A percentile compares a stretch with the other conserved stretches of the same genome.
Evolutionary conservation across 2,329 filamentous ascomycete species (phyloP).

Genomic region (Magnaporthales sp.): DNA sequence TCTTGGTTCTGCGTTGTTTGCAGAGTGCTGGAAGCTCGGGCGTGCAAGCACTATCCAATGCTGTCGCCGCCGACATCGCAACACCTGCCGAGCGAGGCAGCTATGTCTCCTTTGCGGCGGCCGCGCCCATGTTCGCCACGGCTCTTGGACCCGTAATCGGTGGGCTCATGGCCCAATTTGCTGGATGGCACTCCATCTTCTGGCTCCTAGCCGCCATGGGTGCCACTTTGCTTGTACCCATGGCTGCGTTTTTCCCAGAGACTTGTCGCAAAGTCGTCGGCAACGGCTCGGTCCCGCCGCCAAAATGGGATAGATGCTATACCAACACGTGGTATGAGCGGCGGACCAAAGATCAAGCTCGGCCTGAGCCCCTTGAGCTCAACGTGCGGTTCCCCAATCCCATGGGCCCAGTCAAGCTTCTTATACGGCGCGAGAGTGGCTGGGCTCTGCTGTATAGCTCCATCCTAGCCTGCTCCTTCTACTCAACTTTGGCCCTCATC

Average conservation of each 20-base stretch:
- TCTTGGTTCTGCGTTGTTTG: conserved; percentile 38
- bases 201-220: conserved; percentile 43
- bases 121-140: conserved; percentile 31
- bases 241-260: conserved; percentile 41
- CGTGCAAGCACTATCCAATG: not conserved
- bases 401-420: not conserved
- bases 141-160: conserved; percentile 35
- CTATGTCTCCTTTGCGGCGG: conserved; percentile 39
- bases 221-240: conserved; percentile 23
- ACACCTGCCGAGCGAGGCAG: conserved; percentile 47
- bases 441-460: not conserved
- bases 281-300: conserved; percentile 18
- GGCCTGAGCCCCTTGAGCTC: too few relatives aligned
- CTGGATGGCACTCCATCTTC: conserved; percentile 42
- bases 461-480: not conserved
- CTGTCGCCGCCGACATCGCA: conserved; percentile 32
- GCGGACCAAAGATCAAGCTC: too few relatives aligned
- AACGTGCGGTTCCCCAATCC: not conserved
- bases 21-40: conserved; percentile 34
- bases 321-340: too few relatives aligned
- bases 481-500: not conserved
- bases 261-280: conserved; percentile 41
- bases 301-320: too few relatives aligned
- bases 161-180: not conserved
- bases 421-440: not conserved